These are phyloP conservation scores for Penicillium janthinellum DNA, from an alignment of 2,329 filamentous ascomycete species.

Conservation along the genomic window DNA sequence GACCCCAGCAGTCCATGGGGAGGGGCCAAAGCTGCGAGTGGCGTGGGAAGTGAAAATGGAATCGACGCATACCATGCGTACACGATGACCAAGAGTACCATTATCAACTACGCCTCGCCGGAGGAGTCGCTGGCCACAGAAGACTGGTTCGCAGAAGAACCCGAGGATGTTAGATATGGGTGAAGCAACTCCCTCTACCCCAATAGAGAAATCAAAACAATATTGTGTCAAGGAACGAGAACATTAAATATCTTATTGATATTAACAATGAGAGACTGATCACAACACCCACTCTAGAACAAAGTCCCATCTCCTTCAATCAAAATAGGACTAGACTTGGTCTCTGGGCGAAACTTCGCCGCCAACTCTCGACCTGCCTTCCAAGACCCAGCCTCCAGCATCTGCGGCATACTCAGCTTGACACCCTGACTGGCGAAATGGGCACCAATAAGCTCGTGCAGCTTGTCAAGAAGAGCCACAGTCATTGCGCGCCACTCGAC, in stretches of 20 bases:
- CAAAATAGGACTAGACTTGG: conserved; percentile 41
- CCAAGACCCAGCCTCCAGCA: conserved; percentile 59
- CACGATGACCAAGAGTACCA: conserved; percentile 48
- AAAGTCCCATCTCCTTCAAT: conserved; percentile 45
- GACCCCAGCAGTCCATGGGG: conserved; percentile 74
- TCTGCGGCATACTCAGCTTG: conserved; percentile 51
- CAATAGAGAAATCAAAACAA: no score
- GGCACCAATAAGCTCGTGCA: conserved; percentile 54
- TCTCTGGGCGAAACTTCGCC: conserved; percentile 35
- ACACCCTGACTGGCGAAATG: conserved; percentile 39
- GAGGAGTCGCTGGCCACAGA: conserved; percentile 35
- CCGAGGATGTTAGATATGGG: conserved; percentile 62
- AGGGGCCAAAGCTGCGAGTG: conserved; percentile 61
- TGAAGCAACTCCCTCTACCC: no score
- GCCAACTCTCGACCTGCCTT: conserved; percentile 48
- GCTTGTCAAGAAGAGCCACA: conserved; percentile 60
- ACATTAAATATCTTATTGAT: not conserved
- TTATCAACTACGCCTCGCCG: conserved; percentile 60
- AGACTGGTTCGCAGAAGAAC: conserved; percentile 66
- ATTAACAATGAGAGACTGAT: not conserved
- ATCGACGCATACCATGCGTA: conserved; percentile 63
- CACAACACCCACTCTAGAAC: conserved; percentile 28
- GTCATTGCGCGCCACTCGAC: conserved; percentile 69
- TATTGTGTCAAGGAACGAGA: no score
- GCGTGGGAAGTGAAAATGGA: conserved; percentile 73